phyloP scores from a whole-genome alignment of 2,329 filamentous ascomycete genomes.

The Sarocladiaceae sp. region DNA sequence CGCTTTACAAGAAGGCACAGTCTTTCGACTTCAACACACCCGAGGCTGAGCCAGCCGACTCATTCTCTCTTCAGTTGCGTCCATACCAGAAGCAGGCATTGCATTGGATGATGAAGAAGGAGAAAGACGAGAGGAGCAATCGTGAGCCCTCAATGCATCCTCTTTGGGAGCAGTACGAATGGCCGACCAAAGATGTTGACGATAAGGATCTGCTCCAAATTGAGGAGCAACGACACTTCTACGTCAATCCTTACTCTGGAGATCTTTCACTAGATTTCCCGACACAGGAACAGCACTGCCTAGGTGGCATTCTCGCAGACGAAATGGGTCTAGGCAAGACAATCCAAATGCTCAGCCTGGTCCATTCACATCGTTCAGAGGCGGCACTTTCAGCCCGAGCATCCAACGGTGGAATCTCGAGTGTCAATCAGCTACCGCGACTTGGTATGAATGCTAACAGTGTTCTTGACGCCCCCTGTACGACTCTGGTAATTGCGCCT shows the following conservation, averaged over 20 bases:
- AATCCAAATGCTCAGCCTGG: constrained; percentile 92
- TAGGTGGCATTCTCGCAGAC: constrained; percentile 89
- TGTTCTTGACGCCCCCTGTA: constrained; percentile 69
- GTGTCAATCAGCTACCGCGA: constrained; percentile 56
- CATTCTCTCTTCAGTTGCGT: constrained; percentile 75
- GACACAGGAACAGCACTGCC: constrained; percentile 85
- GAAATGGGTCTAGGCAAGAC: constrained; percentile 98
- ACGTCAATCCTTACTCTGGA: constrained; percentile 94
- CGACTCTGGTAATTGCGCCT: constrained; percentile 90
- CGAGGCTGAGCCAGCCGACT: constrained; percentile 73
- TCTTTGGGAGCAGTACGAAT: constrained; percentile 91
- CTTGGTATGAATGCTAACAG: constrained; percentile 50
- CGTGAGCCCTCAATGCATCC: constrained; percentile 87
- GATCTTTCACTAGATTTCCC: constrained; percentile 90
- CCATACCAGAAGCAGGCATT: constrained; percentile 95
- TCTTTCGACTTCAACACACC: constrained; percentile 94
- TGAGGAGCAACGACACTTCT: constrained; percentile 67
- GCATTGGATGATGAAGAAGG: constrained; percentile 94
- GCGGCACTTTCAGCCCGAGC: constrained; percentile 33
- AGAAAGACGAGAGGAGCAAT: constrained; percentile 67
- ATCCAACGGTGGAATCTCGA: constrained; percentile 23
- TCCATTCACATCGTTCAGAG: constrained; percentile 74
- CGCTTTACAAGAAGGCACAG: constrained; percentile 90
- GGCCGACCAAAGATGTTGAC: constrained; percentile 83
- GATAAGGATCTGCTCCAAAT: constrained; percentile 66